phyloP scores from a whole-genome alignment of 2,329 filamentous ascomycete species.

The Fusarium miscanthi region DNA sequence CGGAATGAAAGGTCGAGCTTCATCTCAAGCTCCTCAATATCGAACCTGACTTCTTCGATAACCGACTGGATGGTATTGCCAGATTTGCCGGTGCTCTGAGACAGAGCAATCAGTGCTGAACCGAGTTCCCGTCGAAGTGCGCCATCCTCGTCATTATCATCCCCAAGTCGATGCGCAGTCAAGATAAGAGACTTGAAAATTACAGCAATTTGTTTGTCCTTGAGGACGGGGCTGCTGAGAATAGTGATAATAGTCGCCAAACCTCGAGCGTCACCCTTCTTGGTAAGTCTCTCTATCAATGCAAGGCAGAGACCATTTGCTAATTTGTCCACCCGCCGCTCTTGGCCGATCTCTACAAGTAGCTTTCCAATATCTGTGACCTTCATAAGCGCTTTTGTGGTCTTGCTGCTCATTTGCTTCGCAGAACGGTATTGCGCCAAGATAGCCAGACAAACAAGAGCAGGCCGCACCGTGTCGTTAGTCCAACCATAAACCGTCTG shows the following conservation, averaged over 20 bases:
- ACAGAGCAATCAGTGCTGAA: conserved; percentile 73
- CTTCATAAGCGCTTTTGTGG: conserved; percentile 76
- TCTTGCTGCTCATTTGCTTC: conserved; percentile 74
- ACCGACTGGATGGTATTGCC: conserved; percentile 74
- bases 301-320: conserved; percentile 78
- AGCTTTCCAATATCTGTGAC: conserved; percentile 69
- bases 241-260: conserved; percentile 71
- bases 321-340: conserved; percentile 76
- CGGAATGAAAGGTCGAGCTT: conserved; percentile 78
- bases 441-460: conserved; percentile 82
- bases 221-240: conserved; percentile 69
- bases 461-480: conserved; percentile 76
- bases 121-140: conserved; percentile 72
- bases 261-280: conserved; percentile 67
- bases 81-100: conserved; percentile 66
- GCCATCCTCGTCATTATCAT: conserved; percentile 64
- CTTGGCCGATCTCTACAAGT: conserved; percentile 70
- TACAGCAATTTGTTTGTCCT: conserved; percentile 70
- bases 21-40: conserved; percentile 80
- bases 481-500: conserved; percentile 84
- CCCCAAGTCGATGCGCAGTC: conserved; percentile 67
- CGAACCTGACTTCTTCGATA: conserved; percentile 74
- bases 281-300: conserved; percentile 69
- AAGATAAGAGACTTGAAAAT: conserved; percentile 74
- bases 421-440: conserved; percentile 82